phyloP scores from a whole-genome alignment of 768 basidiomycete genomes.

The Multifurca ochricompacta region DNA sequence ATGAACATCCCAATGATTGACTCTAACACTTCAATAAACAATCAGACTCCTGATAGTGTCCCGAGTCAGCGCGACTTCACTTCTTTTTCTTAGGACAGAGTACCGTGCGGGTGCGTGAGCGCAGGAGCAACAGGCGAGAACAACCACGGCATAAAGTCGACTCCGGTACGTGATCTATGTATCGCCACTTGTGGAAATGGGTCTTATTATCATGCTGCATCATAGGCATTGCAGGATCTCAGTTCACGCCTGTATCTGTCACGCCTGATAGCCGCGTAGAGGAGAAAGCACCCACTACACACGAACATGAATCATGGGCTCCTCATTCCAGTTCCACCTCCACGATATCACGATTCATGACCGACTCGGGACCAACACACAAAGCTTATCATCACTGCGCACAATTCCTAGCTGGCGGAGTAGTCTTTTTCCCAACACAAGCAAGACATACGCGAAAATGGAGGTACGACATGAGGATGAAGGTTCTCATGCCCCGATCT shows the following conservation, averaged over 20 bases:
- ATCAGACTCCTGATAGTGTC: neutral
- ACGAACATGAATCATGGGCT: neutral
- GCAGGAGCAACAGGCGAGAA: neutral
- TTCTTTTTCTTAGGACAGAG: neutral
- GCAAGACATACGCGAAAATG: neutral
- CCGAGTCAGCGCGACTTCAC: neutral
- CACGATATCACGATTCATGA: neutral
- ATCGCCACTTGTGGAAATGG: neutral
- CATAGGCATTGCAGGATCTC: neutral
- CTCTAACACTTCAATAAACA: neutral
- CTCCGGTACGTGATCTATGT: neutral
- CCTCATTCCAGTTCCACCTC: neutral
- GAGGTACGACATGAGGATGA: neutral
- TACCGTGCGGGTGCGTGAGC: neutral
- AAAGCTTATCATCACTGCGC: neutral
- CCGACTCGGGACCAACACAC: neutral
- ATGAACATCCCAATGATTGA: slow-evolving; percentile 1
- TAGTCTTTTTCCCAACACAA: neutral
- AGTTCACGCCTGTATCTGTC: neutral
- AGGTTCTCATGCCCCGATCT: neutral
- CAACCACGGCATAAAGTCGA: neutral
- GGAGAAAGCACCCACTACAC: neutral
- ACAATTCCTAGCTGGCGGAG: slow-evolving; percentile 7
- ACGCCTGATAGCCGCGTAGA: neutral
- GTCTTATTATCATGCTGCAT: neutral